Base-by-base conservation (phyloP, 768 basidiomycete genomes). In the Boletus speciosus region DNA sequence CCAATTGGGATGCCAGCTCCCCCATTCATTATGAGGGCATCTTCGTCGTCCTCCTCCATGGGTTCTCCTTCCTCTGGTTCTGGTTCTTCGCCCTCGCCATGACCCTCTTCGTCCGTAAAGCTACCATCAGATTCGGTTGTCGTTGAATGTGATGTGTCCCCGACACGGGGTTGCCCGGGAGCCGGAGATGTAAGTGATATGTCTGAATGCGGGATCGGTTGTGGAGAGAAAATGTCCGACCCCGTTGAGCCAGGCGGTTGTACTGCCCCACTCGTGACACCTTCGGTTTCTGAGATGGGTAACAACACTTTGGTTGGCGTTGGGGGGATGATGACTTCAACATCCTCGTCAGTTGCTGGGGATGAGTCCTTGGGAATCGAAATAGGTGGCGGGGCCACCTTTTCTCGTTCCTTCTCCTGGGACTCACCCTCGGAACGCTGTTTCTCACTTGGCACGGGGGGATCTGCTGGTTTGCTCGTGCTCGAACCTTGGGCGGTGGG, bases 1-100 rank as follows among this genome's bases (percentile, higher is more conserved):
- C 94, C 95, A 39, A 93, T 81, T 21, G 96, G 96, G 53, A 98
- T 98, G 35, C 97, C 97, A 53, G 91, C 88, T 11, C 97, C 96
- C 39, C 95, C 95, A 51, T 86, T 88, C 73, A 85, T 78, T 58
- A 97, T 95, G 51, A 98, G 77, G 59, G 85, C 78, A 60, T 93
- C 90, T 68, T 97, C 95, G 53, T 97, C 93, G 55, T 96, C 93
- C 47, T 72, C 69, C 64, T 96, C 90, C 54, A 80, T 78, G 42
- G 82, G 81, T 49, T 82, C 81, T 23, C 81, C 71, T 32, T 74
- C 72, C 48, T 89, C 82, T 45, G 78, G 71, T 31, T 88, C 81
- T 51, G 83, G 80, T 55, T 89, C 84, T 59, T 88, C 86, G 5
- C 82, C 84, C 58, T 85, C 84, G 65, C 80, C 83, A 19, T 82